Conservation (phyloP, 257 asterid genomes). For the Primulina eburnea region DNA sequence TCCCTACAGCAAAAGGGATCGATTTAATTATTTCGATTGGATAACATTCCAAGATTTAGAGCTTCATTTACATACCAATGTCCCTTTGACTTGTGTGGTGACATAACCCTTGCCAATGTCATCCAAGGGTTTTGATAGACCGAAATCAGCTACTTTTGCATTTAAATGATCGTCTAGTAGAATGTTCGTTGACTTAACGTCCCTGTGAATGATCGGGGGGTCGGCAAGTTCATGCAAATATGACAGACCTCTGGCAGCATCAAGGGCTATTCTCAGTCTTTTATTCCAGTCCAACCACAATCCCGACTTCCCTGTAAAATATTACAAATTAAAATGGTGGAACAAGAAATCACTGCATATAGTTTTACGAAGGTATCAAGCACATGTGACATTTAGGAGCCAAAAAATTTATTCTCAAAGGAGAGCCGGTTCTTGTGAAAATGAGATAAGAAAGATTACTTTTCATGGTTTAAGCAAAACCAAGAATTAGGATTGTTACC, state of each 20-base stretch:
- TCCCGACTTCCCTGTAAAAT: constrained; percentile 51
- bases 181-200: constrained; percentile 78
- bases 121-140: constrained; percentile 76
- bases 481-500: constrained; percentile 38
- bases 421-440: not conserved
- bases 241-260: constrained; percentile 77
- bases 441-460: not conserved
- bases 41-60: not conserved
- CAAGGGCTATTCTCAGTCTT: constrained; percentile 67
- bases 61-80: constrained; percentile 53
- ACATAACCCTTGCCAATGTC: constrained; percentile 75
- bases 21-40: not conserved
- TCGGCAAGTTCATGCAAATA: constrained; percentile 84
- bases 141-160: constrained; percentile 93
- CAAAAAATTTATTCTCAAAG: not conserved
- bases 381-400: not conserved
- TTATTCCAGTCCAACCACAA: constrained; percentile 57
- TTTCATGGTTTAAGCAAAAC: not conserved
- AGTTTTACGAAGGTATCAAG: not conserved
- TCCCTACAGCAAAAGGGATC: constrained; percentile 42
- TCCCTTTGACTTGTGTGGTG: constrained; percentile 92
- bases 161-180: constrained; percentile 54
- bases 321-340: not conserved
- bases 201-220: constrained; percentile 94
- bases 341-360: not conserved